Conservation (phyloP, 2,329 filamentous ascomycete species). For the Sporothrix mexicana region DNA sequence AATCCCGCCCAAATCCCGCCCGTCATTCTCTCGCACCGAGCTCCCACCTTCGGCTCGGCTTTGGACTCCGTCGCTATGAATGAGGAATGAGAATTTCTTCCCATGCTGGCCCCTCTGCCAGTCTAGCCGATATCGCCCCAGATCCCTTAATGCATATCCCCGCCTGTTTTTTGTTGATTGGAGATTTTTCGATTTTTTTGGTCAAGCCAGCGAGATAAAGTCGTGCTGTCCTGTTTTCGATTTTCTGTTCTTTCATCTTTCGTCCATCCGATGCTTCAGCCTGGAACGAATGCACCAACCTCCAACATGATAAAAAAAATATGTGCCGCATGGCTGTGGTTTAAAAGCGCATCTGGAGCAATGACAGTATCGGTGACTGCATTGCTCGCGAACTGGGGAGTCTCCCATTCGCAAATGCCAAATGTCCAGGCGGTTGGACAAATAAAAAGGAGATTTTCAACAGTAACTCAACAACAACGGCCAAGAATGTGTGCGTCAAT, state of each 20-base stretch:
- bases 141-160: background rate
- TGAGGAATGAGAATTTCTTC: background rate
- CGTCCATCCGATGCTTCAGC: background rate
- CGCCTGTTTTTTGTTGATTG: slow-evolving; percentile 17
- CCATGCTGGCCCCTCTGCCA: background rate
- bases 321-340: slow-evolving; percentile 13
- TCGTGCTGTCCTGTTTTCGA: background rate
- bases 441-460: background rate
- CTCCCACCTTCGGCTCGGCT: background rate
- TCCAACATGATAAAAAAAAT: slow-evolving; percentile 13
- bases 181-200: slow-evolving; percentile 12
- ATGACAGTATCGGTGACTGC: background rate
- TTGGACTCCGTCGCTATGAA: background rate
- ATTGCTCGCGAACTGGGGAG: background rate
- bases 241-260: background rate
- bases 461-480: background rate
- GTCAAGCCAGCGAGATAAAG: background rate
- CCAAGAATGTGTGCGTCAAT: background rate
- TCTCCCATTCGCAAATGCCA: background rate
- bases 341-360: background rate
- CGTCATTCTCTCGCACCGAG: slow-evolving; percentile 25
- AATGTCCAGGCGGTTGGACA: slow-evolving; percentile 9
- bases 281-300: background rate
- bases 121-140: background rate
- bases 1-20: slow-evolving; percentile 29